phyloP scores from a whole-genome alignment of 1,284 basidiomycete species.

The Ganoderma meredithae region DNA sequence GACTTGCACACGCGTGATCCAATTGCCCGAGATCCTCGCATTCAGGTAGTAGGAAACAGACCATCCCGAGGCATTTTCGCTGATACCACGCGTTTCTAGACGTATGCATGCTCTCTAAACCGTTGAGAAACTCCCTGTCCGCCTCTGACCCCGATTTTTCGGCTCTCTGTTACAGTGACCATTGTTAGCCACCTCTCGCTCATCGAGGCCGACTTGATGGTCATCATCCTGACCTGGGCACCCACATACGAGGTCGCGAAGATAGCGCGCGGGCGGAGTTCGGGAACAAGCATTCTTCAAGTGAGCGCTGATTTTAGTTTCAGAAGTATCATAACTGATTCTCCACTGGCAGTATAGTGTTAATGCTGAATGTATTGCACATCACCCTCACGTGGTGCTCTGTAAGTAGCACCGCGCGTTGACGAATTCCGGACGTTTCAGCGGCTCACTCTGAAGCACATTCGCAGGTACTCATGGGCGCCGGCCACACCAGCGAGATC shows the following conservation, averaged over 20 bases:
- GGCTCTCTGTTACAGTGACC: background rate
- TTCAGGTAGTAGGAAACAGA: background rate
- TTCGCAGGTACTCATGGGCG: background rate
- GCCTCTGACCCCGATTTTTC: too few species aligned
- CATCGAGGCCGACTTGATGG: slow-evolving; percentile 5
- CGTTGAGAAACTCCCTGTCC: too few species aligned
- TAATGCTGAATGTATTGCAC: slow-evolving; percentile 7
- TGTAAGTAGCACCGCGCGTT: background rate
- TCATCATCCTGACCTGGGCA: slow-evolving; percentile 2
- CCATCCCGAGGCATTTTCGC: too few species aligned
- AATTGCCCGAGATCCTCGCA: background rate
- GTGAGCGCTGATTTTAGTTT: background rate
- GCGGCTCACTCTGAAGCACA: too few species aligned
- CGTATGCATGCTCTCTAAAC: background rate
- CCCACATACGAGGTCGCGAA: slow-evolving; percentile 1
- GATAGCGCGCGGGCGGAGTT: background rate
- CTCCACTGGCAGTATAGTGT: background rate
- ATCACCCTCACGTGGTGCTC: background rate
- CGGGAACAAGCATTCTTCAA: background rate
- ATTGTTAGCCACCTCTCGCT: background rate
- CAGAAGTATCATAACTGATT: too few species aligned
- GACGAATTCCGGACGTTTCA: background rate
- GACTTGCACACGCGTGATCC: background rate
- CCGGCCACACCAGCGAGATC: background rate
- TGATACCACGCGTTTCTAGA: background rate